Evolutionary conservation across 352 stramenopile genomes (phyloP).

Genomic region (Phytophthora niederhauseri): DNA sequence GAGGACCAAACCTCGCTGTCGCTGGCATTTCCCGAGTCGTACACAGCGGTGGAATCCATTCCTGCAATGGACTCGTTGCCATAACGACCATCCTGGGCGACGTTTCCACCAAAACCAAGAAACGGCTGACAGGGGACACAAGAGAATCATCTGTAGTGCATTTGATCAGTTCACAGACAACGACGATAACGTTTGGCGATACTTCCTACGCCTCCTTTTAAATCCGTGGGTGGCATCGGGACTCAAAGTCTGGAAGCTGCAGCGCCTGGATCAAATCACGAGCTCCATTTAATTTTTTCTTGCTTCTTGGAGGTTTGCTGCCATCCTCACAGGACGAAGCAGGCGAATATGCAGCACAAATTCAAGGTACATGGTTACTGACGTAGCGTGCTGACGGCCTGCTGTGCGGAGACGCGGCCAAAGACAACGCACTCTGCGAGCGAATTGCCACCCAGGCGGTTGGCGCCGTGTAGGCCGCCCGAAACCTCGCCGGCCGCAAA

Average conservation of each 20-base stretch:
- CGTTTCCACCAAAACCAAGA: conserved; percentile 31
- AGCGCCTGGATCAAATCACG: conserved; percentile 21
- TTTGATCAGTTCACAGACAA: conserved; percentile 9
- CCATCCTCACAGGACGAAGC: neutral
- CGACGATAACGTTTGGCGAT: neutral
- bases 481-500: conserved; percentile 95
- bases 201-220: neutral
- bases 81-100: conserved; percentile 27
- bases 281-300: conserved; percentile 8
- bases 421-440: conserved; percentile 94
- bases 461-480: conserved; percentile 93
- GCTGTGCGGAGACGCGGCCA: conserved; percentile 77
- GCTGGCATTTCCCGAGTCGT: conserved; percentile 16
- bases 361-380: conserved; percentile 33
- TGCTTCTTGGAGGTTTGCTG: conserved; percentile 12
- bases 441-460: conserved; percentile 91
- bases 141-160: neutral
- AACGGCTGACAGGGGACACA: conserved; percentile 11
- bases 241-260: conserved; percentile 21
- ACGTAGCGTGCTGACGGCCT: conserved; percentile 44
- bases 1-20: conserved; percentile 30
- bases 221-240: neutral
- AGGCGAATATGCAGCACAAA: conserved; percentile 12
- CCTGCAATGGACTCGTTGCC: conserved; percentile 13
- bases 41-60: conserved; percentile 30